Conservation (phyloP, 1,284 basidiomycete genomes). For the Flammula alnicola region DNA sequence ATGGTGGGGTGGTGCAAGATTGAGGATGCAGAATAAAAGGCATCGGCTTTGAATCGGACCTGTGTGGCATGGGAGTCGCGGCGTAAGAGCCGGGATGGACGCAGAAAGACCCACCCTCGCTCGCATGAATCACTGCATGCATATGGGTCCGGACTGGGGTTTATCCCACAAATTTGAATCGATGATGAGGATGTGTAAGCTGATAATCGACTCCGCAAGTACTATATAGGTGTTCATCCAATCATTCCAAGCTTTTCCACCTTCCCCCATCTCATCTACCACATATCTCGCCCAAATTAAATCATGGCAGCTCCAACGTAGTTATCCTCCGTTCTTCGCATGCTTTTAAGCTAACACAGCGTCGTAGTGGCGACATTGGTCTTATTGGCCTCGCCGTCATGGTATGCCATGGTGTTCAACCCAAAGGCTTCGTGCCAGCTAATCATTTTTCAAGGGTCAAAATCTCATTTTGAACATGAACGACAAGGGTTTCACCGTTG, state of each 20-base stretch:
- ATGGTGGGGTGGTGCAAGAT: background rate
- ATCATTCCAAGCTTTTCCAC: conserved; percentile 28
- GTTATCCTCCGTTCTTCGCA: conserved; percentile 30
- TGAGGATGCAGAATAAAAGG: conserved; percentile 6
- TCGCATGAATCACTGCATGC: too few relatives aligned
- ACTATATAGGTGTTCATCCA: conserved; percentile 30
- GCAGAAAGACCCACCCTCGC: conserved; percentile 1
- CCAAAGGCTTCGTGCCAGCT: conserved; percentile 6
- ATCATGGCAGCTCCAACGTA: conserved; percentile 46
- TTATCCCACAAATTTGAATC: conserved; percentile 27
- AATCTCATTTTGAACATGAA: conserved; percentile 98
- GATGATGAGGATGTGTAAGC: conserved; percentile 42
- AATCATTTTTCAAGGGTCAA: conserved; percentile 70
- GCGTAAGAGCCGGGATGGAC: conserved; percentile 9
- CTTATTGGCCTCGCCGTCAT: conserved; percentile 97
- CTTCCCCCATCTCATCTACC: conserved; percentile 29
- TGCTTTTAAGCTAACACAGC: conserved; percentile 12
- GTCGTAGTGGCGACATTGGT: conserved; percentile 86
- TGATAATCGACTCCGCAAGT: conserved; percentile 29
- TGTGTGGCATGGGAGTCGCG: conserved; percentile 19
- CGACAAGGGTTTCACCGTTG: conserved; percentile 98
- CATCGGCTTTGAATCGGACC: conserved; percentile 29
- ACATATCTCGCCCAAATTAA: too few relatives aligned
- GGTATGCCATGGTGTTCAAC: conserved; percentile 53
- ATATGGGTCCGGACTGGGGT: conserved; percentile 12